These are phyloP conservation scores for Adansonia madagascariensis DNA, from an alignment of 441 rosid species.

Conservation along the genomic window DNA sequence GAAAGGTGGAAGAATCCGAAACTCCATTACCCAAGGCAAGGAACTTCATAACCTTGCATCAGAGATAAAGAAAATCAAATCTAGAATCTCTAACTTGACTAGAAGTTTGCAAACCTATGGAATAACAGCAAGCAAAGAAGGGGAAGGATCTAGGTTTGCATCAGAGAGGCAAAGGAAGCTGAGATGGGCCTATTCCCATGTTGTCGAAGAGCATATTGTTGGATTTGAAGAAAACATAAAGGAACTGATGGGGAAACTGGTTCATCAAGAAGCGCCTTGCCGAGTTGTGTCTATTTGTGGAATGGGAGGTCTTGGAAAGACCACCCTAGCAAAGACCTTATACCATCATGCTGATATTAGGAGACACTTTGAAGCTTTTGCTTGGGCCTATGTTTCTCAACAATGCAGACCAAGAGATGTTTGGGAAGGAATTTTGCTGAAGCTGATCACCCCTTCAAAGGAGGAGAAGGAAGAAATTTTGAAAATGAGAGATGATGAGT, in stretches of 20 bases:
- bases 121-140: conserved; percentile 8
- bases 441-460: conserved; percentile 24
- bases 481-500: conserved; percentile 34
- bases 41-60: conserved; percentile 24
- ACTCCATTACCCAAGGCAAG: neutral
- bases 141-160: conserved; percentile 17
- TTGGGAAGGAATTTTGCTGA: conserved; percentile 24
- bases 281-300: conserved; percentile 30
- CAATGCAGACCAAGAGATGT: conserved; percentile 32
- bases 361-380: conserved; percentile 32
- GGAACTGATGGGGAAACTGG: conserved; percentile 15
- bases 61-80: conserved; percentile 20
- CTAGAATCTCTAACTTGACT: conserved; percentile 26
- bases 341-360: conserved; percentile 26
- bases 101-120: conserved; percentile 27
- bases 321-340: conserved; percentile 33
- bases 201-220: conserved; percentile 30
- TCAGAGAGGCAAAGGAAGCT: conserved; percentile 21
- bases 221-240: conserved; percentile 29
- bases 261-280: neutral
- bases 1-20: neutral
- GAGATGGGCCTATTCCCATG: conserved; percentile 28
- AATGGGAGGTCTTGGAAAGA: conserved; percentile 38
- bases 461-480: conserved; percentile 31
- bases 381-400: conserved; percentile 44